Percentiles rank a stretch among this genome's conserved stretches.
Conservation (phyloP, 2,329 filamentous ascomycete genomes). For the Trichoderma koningiopsis region DNA sequence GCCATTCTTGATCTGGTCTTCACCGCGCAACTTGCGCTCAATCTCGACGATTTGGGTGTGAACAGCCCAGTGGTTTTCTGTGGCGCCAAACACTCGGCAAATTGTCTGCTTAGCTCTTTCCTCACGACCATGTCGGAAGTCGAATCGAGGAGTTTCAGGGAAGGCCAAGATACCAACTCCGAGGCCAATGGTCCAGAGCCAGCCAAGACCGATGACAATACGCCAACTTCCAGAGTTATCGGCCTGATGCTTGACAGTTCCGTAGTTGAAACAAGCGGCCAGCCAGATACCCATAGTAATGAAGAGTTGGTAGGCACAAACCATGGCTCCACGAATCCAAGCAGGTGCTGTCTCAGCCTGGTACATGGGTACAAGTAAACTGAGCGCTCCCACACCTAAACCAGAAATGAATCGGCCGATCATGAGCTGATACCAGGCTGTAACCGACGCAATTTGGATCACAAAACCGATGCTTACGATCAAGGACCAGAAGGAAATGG, state of each 20-base stretch:
- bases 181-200: conserved; percentile 52
- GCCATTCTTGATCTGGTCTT: conserved; percentile 44
- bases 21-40: conserved; percentile 54
- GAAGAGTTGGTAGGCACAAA: conserved; percentile 70
- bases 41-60: conserved; percentile 57
- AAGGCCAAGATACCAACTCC: conserved; percentile 53
- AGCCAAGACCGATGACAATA: conserved; percentile 58
- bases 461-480: conserved; percentile 67
- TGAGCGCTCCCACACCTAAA: conserved; percentile 66
- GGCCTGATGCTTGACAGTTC: conserved; percentile 52
- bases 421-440: conserved; percentile 66
- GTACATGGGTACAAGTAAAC: conserved; percentile 70
- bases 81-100: conserved; percentile 51
- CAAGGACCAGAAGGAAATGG: conserved; percentile 63
- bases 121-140: conserved; percentile 50
- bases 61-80: conserved; percentile 47
- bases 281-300: conserved; percentile 70
- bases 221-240: conserved; percentile 59
- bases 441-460: conserved; percentile 61
- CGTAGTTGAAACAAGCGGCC: conserved; percentile 63
- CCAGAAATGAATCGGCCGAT: conserved; percentile 67
- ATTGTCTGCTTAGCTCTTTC: conserved; percentile 52
- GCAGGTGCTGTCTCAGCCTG: conserved; percentile 70
- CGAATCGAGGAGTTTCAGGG: conserved; percentile 55
- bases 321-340: conserved; percentile 66